Evolutionary conservation across 1,139 yeast genomes (phyloP).

Genomic region (Blastobotrys ciferrii): DNA sequence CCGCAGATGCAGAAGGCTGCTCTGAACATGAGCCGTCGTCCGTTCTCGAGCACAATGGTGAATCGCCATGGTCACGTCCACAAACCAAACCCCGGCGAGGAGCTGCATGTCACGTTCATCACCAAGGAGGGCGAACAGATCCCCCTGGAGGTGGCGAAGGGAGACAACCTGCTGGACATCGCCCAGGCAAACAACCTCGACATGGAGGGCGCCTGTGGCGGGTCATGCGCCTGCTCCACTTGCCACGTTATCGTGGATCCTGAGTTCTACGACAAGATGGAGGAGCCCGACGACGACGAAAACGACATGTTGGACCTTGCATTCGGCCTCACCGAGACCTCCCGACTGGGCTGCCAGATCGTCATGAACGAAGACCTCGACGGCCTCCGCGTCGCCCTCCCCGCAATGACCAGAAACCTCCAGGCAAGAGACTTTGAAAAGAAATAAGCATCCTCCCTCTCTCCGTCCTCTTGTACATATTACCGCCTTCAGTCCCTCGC

Average conservation of each 20-base stretch:
- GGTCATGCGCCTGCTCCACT: slow-evolving; percentile 97
- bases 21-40: neutral
- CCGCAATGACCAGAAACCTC: slow-evolving; percentile 94
- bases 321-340: slow-evolving; percentile 89
- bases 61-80: slow-evolving; percentile 75
- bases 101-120: slow-evolving; percentile 82
- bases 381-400: slow-evolving; percentile 92
- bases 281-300: slow-evolving; percentile 96
- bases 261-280: slow-evolving; percentile 81
- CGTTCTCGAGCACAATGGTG: slow-evolving; percentile 8
- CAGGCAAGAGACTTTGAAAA: slow-evolving; percentile 69
- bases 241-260: slow-evolving; percentile 97
- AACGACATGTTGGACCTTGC: slow-evolving; percentile 98
- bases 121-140: slow-evolving; percentile 86
- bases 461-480: neutral
- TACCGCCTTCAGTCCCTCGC: neutral
- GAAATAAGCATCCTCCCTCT: slow-evolving; percentile 14
- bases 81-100: slow-evolving; percentile 92
- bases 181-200: slow-evolving; percentile 93
- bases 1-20: neutral
- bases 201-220: slow-evolving; percentile 99
- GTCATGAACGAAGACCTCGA: slow-evolving; percentile 85
- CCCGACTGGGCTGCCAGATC: slow-evolving; percentile 93
- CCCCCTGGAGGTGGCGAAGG: slow-evolving; percentile 83
- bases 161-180: slow-evolving; percentile 86